Percentiles rank a stretch among this genome's conserved stretches.
phyloP scores from a whole-genome alignment of 805 yeast species.

The Teunomyces kruisii region DNA sequence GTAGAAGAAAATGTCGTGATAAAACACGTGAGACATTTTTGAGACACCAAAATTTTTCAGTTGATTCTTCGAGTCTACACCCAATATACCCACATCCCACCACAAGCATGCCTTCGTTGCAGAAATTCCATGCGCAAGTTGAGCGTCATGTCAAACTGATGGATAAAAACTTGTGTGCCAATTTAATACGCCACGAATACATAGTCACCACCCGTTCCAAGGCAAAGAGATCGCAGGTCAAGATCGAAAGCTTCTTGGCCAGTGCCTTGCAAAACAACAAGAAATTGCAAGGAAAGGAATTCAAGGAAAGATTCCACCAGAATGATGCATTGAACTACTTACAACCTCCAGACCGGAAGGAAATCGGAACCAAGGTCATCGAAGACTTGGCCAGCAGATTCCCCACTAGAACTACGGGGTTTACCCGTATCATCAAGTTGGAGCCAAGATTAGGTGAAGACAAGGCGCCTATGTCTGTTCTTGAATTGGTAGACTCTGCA shows the following conservation, averaged over 20 bases:
- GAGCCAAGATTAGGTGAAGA: constrained; percentile 85
- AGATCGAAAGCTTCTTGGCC: constrained; percentile 39
- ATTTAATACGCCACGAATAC: constrained; percentile 43
- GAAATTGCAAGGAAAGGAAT: constrained; percentile 13
- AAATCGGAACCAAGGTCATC: constrained; percentile 54
- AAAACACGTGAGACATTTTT: not conserved
- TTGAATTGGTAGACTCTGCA: constrained; percentile 76
- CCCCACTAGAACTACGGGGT: constrained; percentile 67
- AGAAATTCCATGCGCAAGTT: constrained; percentile 42
- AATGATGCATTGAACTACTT: constrained; percentile 22
- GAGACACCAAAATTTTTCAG: constrained; percentile 1
- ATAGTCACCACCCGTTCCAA: constrained; percentile 44
- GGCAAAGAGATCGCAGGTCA: constrained; percentile 44
- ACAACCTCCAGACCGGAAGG: constrained; percentile 27
- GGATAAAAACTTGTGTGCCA: constrained; percentile 44
- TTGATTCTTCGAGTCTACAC: not conserved
- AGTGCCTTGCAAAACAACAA: constrained; percentile 29
- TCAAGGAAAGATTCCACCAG: constrained; percentile 9
- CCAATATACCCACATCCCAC: not conserved
- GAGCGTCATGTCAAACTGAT: constrained; percentile 44
- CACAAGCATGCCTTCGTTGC: constrained; percentile 38
- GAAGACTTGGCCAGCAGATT: constrained; percentile 67
- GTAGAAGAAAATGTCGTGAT: not conserved
- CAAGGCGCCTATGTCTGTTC: constrained; percentile 82
- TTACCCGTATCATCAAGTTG: constrained; percentile 77